Evolutionary conservation across 2,329 filamentous ascomycete species (phyloP), one percentile per base, ranked within the genome.

Genomic region (Fusarium sp.): DNA sequence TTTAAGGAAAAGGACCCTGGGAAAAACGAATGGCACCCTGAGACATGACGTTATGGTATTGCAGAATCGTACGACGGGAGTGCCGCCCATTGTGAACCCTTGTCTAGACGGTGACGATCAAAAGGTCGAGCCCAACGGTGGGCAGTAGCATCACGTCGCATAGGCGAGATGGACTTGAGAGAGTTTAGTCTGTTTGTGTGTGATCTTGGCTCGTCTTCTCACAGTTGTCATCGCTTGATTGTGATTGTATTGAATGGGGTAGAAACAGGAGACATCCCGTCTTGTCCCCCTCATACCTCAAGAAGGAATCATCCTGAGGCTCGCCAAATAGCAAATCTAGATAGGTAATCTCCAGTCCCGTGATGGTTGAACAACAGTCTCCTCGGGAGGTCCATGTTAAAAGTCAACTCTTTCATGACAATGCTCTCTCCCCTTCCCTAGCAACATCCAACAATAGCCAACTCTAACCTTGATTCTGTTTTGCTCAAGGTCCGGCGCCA

Each of bases 61-160:
- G 56, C 56, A 76, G 64, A 72, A 72, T 76, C 73, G 71, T 76
- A 76, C 73, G 73, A 76, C 67, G 39, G 35, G 43, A 50, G 18
- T 59, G 58, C 64, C 59, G 37, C 18, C 34, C 64, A 45, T 27
- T 39, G 56, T 23, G 25, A 62, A 50, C 48, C 56, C 59, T 68
- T 71, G 60, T 65, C 72, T 67, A 23, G 54, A 63, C 35, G 54
- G 64, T 13, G 45, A 41, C 57, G 45, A 60, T 61, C 34, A 62
- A 18, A 50, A 37, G 48, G 34, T 58, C 63, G 64, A 59, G 58
- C 37, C 39, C 52, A 34, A 70, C 57, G 58, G 30, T 32, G 30
- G 30, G 69, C 48, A 57, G 65, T 50, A 64, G 48, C 30, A 74
- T 67, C 61, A 69, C 52, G 66, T 73, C 68, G 63, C 65, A 66